phyloP scores from a whole-genome alignment of 2,329 filamentous ascomycete species.

The Apiospora saccharicola region DNA sequence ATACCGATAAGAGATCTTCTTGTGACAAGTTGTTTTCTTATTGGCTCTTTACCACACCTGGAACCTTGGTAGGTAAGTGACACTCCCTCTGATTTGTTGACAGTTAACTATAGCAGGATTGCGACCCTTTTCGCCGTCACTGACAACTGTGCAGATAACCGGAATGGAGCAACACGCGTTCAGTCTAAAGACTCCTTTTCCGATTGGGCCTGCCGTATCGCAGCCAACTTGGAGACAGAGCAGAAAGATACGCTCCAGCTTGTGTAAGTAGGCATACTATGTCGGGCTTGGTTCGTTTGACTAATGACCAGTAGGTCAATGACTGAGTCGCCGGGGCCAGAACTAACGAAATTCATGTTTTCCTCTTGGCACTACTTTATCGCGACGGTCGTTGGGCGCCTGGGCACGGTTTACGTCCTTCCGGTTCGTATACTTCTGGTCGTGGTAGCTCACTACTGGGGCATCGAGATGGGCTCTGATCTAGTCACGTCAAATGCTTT shows the following conservation, averaged over 20 bases:
- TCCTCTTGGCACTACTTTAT: not conserved
- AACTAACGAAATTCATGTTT: not conserved
- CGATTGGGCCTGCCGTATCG: not conserved
- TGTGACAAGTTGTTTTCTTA: not conserved
- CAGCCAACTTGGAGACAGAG: not conserved
- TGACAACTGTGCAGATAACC: not conserved
- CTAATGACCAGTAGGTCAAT: not conserved
- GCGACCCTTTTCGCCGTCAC: not conserved
- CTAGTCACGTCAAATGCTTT: too few relatives aligned
- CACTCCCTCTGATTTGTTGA: rapidly evolving
- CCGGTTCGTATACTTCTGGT: not conserved
- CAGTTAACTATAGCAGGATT: too few relatives aligned
- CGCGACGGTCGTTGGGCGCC: not conserved
- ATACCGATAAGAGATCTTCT: not conserved
- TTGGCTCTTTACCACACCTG: not conserved
- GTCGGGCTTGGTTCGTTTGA: too few relatives aligned
- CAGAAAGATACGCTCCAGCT: not conserved
- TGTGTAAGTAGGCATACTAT: not conserved
- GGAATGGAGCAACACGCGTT: not conserved
- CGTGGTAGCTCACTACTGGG: not conserved
- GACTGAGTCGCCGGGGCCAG: not conserved
- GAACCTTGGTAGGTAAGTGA: not conserved
- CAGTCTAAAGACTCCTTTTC: not conserved
- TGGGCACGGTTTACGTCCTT: not conserved
- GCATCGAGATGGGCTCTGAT: not conserved